A percentile compares a stretch with the other conserved stretches of the same genome.
phyloP scores from a whole-genome alignment of 805 yeast species.

The Myxozyma sirexii region DNA sequence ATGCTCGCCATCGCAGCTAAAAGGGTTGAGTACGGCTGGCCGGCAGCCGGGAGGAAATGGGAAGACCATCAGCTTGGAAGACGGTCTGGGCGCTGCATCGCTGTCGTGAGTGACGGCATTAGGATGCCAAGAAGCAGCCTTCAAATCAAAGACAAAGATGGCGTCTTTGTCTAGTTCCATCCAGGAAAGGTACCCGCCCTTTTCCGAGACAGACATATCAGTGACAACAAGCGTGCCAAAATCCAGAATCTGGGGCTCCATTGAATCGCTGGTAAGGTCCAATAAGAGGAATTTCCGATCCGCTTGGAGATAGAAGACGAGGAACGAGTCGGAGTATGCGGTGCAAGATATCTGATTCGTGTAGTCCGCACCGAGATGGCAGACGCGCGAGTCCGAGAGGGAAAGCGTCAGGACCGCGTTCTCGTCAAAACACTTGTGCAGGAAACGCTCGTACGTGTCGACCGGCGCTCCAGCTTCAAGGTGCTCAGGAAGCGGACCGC shows the following conservation, averaged over 20 bases:
- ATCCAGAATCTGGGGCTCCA: constrained; percentile 21
- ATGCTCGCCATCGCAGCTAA: constrained; percentile 34
- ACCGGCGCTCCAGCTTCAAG: background rate
- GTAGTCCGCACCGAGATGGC: constrained; percentile 10
- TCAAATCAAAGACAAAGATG: constrained; percentile 25
- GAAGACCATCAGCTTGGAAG: constrained; percentile 6
- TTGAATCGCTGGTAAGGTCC: constrained; percentile 21
- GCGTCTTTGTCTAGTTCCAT: constrained; percentile 32
- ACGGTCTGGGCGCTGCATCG: background rate
- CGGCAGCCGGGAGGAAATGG: constrained; percentile 25
- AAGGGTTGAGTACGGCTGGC: constrained; percentile 28
- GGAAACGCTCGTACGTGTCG: constrained; percentile 26
- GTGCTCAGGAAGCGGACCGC: constrained; percentile 9
- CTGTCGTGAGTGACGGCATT: background rate
- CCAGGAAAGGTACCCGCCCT: constrained; percentile 25
- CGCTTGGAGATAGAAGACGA: constrained; percentile 26
- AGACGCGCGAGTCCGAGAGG: constrained; percentile 13
- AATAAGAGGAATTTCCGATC: constrained; percentile 28
- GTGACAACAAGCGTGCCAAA: constrained; percentile 27
- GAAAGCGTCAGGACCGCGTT: constrained; percentile 22
- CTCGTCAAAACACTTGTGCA: constrained; percentile 24
- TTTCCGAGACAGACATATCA: constrained; percentile 26
- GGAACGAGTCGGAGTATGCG: constrained; percentile 26
- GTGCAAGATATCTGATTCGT: constrained; percentile 30
- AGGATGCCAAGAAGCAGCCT: constrained; percentile 6